Percentiles rank a stretch among this genome's conserved stretches.
These are phyloP conservation scores for Cytospora mali DNA, from an alignment of 2,329 filamentous ascomycete genomes.

Conservation along the genomic window DNA sequence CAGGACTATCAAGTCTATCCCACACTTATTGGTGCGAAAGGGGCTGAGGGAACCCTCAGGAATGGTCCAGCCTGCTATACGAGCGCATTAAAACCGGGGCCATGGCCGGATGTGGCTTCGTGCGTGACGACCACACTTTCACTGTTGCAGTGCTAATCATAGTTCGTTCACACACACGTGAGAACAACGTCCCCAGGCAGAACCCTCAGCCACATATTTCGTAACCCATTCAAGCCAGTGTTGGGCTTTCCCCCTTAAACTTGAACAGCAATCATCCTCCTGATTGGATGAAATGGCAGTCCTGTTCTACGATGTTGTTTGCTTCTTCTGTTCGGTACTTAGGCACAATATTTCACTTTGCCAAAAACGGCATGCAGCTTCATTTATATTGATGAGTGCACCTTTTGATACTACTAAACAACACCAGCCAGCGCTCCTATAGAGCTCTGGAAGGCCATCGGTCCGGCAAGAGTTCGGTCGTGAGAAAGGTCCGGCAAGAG, in stretches of 20 bases:
- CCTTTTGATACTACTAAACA: conserved; percentile 4
- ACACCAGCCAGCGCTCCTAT: neutral
- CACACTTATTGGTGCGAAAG: neutral
- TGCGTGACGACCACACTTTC: neutral
- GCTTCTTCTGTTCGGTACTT: neutral
- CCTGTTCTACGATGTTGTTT: neutral
- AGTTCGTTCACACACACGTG: neutral
- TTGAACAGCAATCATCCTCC: neutral
- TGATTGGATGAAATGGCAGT: neutral
- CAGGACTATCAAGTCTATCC: neutral
- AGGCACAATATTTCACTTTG: neutral
- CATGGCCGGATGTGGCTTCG: neutral
- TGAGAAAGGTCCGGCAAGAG: neutral
- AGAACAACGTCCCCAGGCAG: neutral
- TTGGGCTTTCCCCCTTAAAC: neutral
- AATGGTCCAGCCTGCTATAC: neutral
- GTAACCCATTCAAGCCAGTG: neutral
- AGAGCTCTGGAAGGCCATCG: conserved; percentile 7
- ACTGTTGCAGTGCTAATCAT: neutral
- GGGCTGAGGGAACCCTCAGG: neutral
- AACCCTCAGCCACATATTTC: neutral
- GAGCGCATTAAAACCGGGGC: neutral
- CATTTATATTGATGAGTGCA: conserved; percentile 5
- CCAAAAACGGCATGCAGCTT: conserved; percentile 3
- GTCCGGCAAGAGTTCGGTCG: conserved; percentile 13